phyloP scores from a whole-genome alignment of 495 filamentous ascomycete species.

The Tuber indicum region DNA sequence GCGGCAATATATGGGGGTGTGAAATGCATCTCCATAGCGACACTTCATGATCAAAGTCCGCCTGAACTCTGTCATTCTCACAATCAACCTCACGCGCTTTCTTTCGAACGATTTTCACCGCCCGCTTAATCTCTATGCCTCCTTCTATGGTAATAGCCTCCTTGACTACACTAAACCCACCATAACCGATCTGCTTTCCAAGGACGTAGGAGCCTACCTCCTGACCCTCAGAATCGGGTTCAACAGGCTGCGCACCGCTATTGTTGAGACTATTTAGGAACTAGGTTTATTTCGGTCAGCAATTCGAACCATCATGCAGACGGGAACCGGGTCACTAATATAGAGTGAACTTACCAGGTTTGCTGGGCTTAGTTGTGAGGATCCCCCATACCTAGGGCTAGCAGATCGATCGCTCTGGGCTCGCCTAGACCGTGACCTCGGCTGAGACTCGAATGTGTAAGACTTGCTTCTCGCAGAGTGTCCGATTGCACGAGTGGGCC shows the following conservation, averaged over 20 bases:
- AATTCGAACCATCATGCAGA: conserved; percentile 49
- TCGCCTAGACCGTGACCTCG: conserved; percentile 36
- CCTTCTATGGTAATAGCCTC: conserved; percentile 63
- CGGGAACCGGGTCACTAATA: conserved; percentile 44
- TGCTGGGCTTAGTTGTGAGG: conserved; percentile 46
- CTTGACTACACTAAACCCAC: conserved; percentile 66
- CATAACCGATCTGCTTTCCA: conserved; percentile 62
- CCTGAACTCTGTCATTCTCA: conserved; percentile 64
- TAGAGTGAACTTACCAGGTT: conserved; percentile 47
- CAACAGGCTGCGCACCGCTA: conserved; percentile 45
- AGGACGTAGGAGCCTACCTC: conserved; percentile 68
- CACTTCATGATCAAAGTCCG: conserved; percentile 69
- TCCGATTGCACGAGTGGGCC: conserved; percentile 19
- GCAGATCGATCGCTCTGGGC: conserved; percentile 47
- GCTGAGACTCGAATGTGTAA: conserved; percentile 20
- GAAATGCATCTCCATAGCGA: conserved; percentile 63
- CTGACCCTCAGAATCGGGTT: conserved; percentile 66
- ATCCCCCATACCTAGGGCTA: conserved; percentile 46
- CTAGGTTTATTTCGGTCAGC: conserved; percentile 56
- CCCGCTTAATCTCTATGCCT: conserved; percentile 50
- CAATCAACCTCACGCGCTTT: conserved; percentile 53
- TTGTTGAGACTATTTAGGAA: conserved; percentile 44
- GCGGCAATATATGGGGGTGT: conserved; percentile 59
- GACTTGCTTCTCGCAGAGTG: conserved; percentile 29
- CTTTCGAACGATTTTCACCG: conserved; percentile 70